Base-by-base conservation (phyloP, 1,284 basidiomycete species). In the Limonomyces culmigenus region DNA sequence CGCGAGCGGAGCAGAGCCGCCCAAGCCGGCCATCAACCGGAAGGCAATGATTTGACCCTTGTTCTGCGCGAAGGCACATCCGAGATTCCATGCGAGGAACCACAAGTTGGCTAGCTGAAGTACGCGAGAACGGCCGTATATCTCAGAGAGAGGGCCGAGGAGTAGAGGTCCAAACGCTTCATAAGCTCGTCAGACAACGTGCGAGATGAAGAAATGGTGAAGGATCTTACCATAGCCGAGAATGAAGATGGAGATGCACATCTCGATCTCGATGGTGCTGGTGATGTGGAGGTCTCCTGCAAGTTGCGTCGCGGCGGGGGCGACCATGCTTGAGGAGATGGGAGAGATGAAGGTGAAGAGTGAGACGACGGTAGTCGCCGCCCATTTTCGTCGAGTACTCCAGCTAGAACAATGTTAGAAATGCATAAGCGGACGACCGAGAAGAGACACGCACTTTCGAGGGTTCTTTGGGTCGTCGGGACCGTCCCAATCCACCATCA, bases 301-400 rank as follows among this genome's bases (percentile, higher is more conserved):
- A 5, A 84, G 44, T 33, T 68, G 62, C 0, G 45, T 45, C 1
- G 64, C 60, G 0, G 78, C 75, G 0, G 80, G 77, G 0, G 84
- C 74, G 20, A 80, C 62, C 68, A 83, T 78, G n/a, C 74, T 67
- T 3, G 74, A 75, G 1, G 75, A 70, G 3, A 76, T 60, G 0
- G 74, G 74, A 5, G 63, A 66, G 38, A 79, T 73, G 46, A 78
- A 76, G 0, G 71, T 74, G 50, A 73, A 74, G 0, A 65, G 60
- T 5, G 72, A 76, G 0, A 79, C 69, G 29, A 75, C 62, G 16
- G 62, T 40, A 0, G 71, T 75, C 0, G 74, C 70, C 1, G 62
- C 60, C 69, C 75, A 73, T 60, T 77, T 78, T 40, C 62, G 60
- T 30, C 52, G 53, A 40, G 58, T 63, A 0, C 58, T 46, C 78